phyloP scores from a whole-genome alignment of 164 flowering plant genomes.

The Aristolochia contorta region DNA sequence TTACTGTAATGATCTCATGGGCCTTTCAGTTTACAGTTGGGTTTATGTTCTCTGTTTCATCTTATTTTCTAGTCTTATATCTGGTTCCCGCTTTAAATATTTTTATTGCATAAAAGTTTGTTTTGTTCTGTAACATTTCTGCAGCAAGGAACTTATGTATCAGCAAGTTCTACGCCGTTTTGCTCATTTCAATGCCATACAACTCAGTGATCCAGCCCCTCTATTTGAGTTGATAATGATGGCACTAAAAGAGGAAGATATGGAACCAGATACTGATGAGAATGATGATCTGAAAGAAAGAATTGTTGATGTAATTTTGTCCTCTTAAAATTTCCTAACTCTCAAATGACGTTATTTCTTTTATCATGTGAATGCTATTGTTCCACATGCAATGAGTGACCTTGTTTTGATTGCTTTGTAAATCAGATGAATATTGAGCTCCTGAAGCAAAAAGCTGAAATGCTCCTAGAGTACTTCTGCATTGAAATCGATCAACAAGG shows the following conservation, averaged over 20 bases:
- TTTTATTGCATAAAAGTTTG: neutral
- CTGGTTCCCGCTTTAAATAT: neutral
- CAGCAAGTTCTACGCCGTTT: conserved; percentile 89
- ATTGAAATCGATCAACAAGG: conserved; percentile 60
- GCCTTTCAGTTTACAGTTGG: too few relatives aligned
- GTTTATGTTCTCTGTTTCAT: too few relatives aligned
- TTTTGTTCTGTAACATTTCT: conserved; percentile 7
- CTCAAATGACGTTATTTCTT: neutral
- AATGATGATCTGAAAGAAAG: conserved; percentile 60
- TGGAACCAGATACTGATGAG: conserved; percentile 43
- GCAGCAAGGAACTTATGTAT: conserved; percentile 98
- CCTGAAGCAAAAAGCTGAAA: conserved; percentile 64
- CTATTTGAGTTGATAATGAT: conserved; percentile 52
- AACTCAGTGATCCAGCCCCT: conserved; percentile 83
- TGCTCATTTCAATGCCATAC: conserved; percentile 91
- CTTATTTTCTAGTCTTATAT: too few relatives aligned
- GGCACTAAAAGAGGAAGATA: conserved; percentile 83
- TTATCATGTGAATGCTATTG: neutral
- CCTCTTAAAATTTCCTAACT: too few relatives aligned
- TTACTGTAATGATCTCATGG: too few relatives aligned
- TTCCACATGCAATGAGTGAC: neutral
- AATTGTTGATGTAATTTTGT: conserved; percentile 58
- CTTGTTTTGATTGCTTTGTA: neutral
- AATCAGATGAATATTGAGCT: conserved; percentile 69
- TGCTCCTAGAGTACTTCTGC: conserved; percentile 79